Evolutionary conservation across 2,329 filamentous ascomycete species (phyloP).

Genomic region (Thielaviopsis populi): DNA sequence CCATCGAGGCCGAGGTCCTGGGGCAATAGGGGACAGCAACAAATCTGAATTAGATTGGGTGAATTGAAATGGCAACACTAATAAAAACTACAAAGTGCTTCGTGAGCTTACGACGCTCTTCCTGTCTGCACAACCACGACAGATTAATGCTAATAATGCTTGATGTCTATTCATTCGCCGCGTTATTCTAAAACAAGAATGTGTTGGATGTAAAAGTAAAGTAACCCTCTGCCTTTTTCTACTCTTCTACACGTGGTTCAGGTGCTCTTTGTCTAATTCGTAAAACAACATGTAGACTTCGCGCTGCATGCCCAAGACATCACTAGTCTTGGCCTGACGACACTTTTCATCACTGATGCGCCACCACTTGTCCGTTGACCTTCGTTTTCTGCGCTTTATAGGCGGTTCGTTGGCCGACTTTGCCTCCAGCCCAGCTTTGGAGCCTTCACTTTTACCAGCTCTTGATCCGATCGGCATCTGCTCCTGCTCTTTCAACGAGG

Average conservation of each 20-base stretch:
- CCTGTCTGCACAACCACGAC: neutral
- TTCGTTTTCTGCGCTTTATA: constrained; percentile 21
- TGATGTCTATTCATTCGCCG: neutral
- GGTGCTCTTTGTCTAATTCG: constrained; percentile 48
- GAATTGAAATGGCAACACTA: neutral
- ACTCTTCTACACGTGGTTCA: constrained; percentile 24
- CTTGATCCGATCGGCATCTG: neutral
- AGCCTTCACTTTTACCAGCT: neutral
- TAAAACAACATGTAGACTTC: constrained; percentile 97
- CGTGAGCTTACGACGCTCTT: neutral
- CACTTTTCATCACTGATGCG: constrained; percentile 94
- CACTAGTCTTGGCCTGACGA: constrained; percentile 81
- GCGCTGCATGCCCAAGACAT: constrained; percentile 83
- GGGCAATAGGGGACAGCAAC: constrained; percentile 20
- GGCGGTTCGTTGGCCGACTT: neutral
- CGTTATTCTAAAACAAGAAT: neutral
- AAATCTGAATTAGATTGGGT: neutral
- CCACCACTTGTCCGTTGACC: constrained; percentile 75
- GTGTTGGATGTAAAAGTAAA: neutral
- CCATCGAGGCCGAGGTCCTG: constrained; percentile 32
- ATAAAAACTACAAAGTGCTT: neutral
- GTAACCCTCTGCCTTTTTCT: neutral
- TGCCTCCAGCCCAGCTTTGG: neutral
- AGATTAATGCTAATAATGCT: constrained; percentile 2
- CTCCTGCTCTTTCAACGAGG: neutral